Evolutionary conservation across 2,329 filamentous ascomycete species (phyloP).

Genomic region (Keithomyces neogunnii): DNA sequence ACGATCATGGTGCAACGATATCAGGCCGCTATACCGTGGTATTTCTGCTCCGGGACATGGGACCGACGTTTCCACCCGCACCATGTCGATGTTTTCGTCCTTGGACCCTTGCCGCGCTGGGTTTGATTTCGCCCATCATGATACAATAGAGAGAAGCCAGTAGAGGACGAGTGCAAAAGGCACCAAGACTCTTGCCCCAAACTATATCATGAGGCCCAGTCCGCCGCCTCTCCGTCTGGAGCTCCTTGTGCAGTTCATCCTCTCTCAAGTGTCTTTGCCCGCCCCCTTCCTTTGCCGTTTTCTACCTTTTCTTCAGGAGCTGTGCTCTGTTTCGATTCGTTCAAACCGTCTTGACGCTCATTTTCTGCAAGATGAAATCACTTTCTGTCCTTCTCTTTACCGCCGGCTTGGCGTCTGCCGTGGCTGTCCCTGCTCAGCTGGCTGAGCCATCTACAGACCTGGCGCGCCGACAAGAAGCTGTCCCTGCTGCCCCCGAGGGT

Average conservation of each 20-base stretch:
- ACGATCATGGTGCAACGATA: neutral
- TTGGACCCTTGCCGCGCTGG: too few species aligned
- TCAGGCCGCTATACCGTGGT: neutral
- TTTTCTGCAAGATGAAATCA: constrained; percentile 18
- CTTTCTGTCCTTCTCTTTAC: constrained; percentile 18
- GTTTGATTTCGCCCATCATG: too few species aligned
- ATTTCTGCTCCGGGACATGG: neutral
- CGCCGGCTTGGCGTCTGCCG: constrained; percentile 21
- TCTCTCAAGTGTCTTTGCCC: constrained; percentile 1
- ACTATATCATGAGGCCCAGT: constrained; percentile 1
- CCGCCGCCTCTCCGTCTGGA: neutral
- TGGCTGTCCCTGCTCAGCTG: constrained; percentile 15
- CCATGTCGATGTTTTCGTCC: too few species aligned
- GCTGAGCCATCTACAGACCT: constrained; percentile 6
- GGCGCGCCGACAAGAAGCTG: too few species aligned
- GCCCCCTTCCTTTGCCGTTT: constrained; percentile 7
- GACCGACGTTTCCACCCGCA: neutral
- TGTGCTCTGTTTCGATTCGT: constrained; percentile 20
- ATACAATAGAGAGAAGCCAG: too few species aligned
- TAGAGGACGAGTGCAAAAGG: too few species aligned
- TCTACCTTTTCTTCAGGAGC: constrained; percentile 15
- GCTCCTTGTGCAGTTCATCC: neutral
- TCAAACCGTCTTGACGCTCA: constrained; percentile 3
- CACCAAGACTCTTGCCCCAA: neutral
- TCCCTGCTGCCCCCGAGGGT: neutral